A percentile compares a stretch with the other conserved stretches of the same genome.
Conservation (phyloP, 352 stramenopile species). For the Bremia lactucae region DNA sequence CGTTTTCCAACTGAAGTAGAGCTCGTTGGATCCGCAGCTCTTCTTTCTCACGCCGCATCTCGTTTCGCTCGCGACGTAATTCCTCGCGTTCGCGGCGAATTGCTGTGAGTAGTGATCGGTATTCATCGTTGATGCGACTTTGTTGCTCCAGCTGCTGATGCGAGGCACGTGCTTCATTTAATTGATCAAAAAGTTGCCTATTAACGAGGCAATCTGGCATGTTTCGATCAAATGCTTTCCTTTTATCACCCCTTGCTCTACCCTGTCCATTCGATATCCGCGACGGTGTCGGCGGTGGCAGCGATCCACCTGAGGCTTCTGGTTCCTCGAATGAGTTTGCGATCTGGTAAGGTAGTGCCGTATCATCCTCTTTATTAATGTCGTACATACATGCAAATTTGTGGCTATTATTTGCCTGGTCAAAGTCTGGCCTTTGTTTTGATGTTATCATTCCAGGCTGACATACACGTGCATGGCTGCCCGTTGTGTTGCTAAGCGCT, state of each 20-base stretch:
- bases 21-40: conserved; percentile 57
- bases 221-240: conserved; percentile 6
- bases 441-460: conserved; percentile 1
- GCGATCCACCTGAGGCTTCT: conserved; percentile 1
- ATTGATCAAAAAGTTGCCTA: conserved; percentile 4
- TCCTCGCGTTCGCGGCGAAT: conserved; percentile 69
- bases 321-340: conserved; percentile 7
- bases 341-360: conserved; percentile 8
- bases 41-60: conserved; percentile 55
- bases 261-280: conserved; percentile 8
- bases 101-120: conserved; percentile 46
- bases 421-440: conserved; percentile 10
- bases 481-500: conserved; percentile 4
- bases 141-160: conserved; percentile 16
- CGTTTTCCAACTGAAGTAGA: conserved; percentile 64
- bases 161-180: conserved; percentile 9
- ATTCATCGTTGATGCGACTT: conserved; percentile 44
- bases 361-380: conserved; percentile 6
- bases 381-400: conserved; percentile 11
- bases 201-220: not conserved
- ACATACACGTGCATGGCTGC: conserved; percentile 8
- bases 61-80: conserved; percentile 55
- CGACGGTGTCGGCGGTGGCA: conserved; percentile 18
- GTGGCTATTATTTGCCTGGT: conserved; percentile 6
- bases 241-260: conserved; percentile 5